Conservation (phyloP, 108 stramenopile genomes). For the Mediolabrus comicus region DNA sequence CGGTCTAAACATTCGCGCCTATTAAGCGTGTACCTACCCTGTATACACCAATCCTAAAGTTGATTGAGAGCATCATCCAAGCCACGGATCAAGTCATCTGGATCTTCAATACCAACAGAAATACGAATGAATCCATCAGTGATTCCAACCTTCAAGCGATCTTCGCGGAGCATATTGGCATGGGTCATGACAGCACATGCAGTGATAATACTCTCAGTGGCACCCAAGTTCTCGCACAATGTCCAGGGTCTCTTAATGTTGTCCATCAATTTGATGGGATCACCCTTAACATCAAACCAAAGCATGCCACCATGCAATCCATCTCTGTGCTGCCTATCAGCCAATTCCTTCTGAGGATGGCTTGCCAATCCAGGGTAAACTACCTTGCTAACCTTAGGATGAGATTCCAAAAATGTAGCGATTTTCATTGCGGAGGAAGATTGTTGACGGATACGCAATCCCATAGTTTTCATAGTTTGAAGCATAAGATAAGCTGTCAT, state of each 20-base stretch:
- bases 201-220: constrained; percentile 79
- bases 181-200: constrained; percentile 87
- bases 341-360: constrained; percentile 80
- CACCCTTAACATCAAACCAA: constrained; percentile 83
- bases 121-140: constrained; percentile 86
- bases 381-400: constrained; percentile 73
- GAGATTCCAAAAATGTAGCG: constrained; percentile 77
- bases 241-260: constrained; percentile 79
- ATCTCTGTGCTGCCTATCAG: constrained; percentile 71
- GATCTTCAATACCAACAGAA: constrained; percentile 79
- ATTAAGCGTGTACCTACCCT: not conserved
- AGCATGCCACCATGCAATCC: constrained; percentile 85
- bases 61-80: constrained; percentile 70
- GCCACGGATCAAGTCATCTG: constrained; percentile 69
- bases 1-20: no score
- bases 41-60: constrained; percentile 19
- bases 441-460: constrained; percentile 68
- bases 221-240: constrained; percentile 81
- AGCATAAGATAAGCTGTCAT: constrained; percentile 83
- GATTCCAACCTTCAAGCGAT: constrained; percentile 79
- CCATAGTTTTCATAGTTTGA: constrained; percentile 85
- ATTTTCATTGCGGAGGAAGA: constrained; percentile 71
- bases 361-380: constrained; percentile 78
- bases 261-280: constrained; percentile 81
- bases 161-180: constrained; percentile 75